Evolutionary conservation across 345 rosid species (phyloP).

Genomic region (Linum trigynum): DNA sequence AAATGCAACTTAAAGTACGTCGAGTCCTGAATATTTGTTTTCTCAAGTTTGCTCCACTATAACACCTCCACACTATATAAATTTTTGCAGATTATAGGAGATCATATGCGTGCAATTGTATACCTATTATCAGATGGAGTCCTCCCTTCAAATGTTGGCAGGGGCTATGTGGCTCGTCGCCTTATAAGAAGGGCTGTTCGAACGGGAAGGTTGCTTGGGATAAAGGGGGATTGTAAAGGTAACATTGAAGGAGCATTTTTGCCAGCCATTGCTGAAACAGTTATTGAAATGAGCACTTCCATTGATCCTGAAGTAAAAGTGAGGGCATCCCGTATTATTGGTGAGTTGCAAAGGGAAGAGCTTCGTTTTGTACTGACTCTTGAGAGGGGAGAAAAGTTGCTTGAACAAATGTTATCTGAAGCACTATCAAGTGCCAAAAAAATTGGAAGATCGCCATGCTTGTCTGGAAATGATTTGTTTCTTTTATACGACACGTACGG

Average conservation of each 20-base stretch:
- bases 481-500: slow-evolving; percentile 77
- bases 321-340: slow-evolving; percentile 50
- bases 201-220: slow-evolving; percentile 70
- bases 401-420: slow-evolving; percentile 56
- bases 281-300: slow-evolving; percentile 60
- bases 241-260: slow-evolving; percentile 58
- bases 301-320: slow-evolving; percentile 60
- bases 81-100: slow-evolving; percentile 60
- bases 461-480: slow-evolving; percentile 82
- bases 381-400: slow-evolving; percentile 86
- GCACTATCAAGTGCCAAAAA: slow-evolving; percentile 37
- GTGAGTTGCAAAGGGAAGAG: slow-evolving; percentile 81
- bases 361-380: slow-evolving; percentile 78
- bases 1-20: slow-evolving; percentile 55
- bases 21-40: neutral
- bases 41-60: neutral
- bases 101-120: slow-evolving; percentile 81
- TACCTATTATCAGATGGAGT: slow-evolving; percentile 93
- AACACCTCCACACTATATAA: slow-evolving; percentile 3
- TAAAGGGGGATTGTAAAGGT: slow-evolving; percentile 50
- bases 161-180: slow-evolving; percentile 91
- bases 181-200: slow-evolving; percentile 91
- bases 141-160: slow-evolving; percentile 78
- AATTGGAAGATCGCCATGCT: slow-evolving; percentile 35
- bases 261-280: slow-evolving; percentile 68